Percentiles rank a stretch among this genome's conserved stretches.
Conservation (phyloP, 2,329 filamentous ascomycete species). For the Stemphylium lycopersici region DNA sequence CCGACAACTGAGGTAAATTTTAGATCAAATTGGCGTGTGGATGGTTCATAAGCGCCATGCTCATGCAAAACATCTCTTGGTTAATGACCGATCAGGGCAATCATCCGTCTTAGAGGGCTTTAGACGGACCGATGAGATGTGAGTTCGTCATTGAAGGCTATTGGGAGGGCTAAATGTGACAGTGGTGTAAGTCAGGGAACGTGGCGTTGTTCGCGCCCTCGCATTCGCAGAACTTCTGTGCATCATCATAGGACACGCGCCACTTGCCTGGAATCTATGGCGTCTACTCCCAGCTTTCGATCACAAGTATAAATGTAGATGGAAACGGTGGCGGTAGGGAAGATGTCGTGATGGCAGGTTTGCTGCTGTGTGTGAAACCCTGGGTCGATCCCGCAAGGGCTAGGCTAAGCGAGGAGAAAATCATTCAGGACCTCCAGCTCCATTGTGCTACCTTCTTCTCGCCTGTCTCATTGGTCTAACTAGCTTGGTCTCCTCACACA, state of each 20-base stretch:
- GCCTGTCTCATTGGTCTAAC: background rate
- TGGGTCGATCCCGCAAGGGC: slow-evolving; percentile 1
- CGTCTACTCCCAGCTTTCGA: background rate
- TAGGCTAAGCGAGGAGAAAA: background rate
- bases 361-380: background rate
- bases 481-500: background rate
- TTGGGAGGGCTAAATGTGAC: background rate
- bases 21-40: background rate
- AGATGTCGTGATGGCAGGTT: slow-evolving; percentile 1
- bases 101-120: background rate
- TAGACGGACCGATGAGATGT: background rate
- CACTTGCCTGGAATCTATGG: background rate
- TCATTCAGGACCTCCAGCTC: no score
- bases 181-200: background rate
- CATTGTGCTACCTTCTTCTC: background rate
- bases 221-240: background rate
- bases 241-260: slow-evolving; percentile 1
- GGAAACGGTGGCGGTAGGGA: background rate
- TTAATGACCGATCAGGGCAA: background rate
- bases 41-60: background rate
- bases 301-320: no score
- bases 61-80: background rate
- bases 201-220: background rate
- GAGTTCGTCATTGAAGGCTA: background rate
- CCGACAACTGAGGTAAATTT: background rate